Evolutionary conservation across 257 asterid species (phyloP).

Genomic region (Jacaranda mimosifolia): DNA sequence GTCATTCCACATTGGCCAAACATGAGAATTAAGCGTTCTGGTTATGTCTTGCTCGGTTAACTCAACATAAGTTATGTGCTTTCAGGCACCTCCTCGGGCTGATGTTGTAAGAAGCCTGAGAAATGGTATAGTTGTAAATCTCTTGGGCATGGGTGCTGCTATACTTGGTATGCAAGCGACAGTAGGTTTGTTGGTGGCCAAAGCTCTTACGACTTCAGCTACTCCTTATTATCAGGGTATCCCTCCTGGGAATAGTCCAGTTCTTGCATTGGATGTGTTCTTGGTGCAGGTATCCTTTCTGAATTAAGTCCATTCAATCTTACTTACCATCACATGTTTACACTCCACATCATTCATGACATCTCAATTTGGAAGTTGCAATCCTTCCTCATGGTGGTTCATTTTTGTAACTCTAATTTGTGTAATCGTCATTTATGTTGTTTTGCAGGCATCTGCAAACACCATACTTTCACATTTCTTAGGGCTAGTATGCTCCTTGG

Average conservation of each 20-base stretch:
- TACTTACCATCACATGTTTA: conserved; percentile 3
- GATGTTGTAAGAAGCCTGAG: conserved; percentile 89
- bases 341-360: conserved; percentile 13
- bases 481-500: conserved; percentile 85
- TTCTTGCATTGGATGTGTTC: conserved; percentile 96
- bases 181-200: conserved; percentile 92
- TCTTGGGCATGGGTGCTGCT: conserved; percentile 96
- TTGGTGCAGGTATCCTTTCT: conserved; percentile 86
- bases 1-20: not conserved
- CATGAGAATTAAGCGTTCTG: not conserved
- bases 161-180: conserved; percentile 96
- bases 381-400: not conserved
- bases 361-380: not conserved
- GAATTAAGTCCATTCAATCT: not conserved
- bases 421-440: conserved; percentile 8
- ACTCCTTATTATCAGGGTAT: conserved; percentile 84
- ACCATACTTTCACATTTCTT: conserved; percentile 91
- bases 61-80: conserved; percentile 23
- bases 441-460: conserved; percentile 88
- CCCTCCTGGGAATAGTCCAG: conserved; percentile 80
- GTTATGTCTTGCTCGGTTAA: conserved; percentile 16
- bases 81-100: conserved; percentile 98
- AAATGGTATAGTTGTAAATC: conserved; percentile 80
- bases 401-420: not conserved
- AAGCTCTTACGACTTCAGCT: conserved; percentile 94